Evolutionary conservation across 495 filamentous ascomycete species (phyloP).

Genomic region (Neurospora sp.): DNA sequence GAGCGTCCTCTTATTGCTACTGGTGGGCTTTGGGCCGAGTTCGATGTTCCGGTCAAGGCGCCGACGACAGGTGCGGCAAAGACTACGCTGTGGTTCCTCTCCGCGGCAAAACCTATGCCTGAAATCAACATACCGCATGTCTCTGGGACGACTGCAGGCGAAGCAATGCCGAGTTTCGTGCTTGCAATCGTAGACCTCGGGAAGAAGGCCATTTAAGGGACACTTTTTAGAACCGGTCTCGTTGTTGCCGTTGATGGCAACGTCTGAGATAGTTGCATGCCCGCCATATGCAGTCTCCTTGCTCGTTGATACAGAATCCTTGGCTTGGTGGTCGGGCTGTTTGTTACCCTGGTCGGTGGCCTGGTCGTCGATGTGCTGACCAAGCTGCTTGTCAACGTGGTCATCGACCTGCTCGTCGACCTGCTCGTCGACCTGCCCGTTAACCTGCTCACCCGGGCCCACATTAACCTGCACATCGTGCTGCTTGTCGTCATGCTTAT

Average conservation of each 20-base stretch:
- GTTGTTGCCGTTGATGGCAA: not conserved
- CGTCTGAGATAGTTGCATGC: not conserved
- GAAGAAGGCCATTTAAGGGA: not conserved
- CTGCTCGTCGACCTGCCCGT: not conserved
- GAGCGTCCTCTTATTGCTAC: not conserved
- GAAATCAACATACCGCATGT: not conserved
- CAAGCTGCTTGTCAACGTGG: not conserved
- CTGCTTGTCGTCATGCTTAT: not conserved
- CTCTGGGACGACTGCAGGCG: not conserved
- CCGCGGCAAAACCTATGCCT: not conserved
- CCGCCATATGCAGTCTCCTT: not conserved
- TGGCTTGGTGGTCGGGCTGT: not conserved
- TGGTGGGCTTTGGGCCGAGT: not conserved
- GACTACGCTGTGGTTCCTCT: not conserved
- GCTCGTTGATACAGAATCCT: not conserved
- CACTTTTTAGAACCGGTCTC: not conserved
- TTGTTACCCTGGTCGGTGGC: not conserved
- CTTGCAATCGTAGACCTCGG: not conserved
- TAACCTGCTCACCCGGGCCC: not conserved
- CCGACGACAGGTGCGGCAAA: not conserved
- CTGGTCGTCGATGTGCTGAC: not conserved
- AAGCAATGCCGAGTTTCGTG: not conserved
- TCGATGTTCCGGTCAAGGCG: not conserved
- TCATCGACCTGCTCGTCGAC: not conserved
- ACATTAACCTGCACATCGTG: not conserved